Base-by-base conservation (phyloP, 192 early-diverging fungal species). In the Chytriomyces hyalinus region DNA sequence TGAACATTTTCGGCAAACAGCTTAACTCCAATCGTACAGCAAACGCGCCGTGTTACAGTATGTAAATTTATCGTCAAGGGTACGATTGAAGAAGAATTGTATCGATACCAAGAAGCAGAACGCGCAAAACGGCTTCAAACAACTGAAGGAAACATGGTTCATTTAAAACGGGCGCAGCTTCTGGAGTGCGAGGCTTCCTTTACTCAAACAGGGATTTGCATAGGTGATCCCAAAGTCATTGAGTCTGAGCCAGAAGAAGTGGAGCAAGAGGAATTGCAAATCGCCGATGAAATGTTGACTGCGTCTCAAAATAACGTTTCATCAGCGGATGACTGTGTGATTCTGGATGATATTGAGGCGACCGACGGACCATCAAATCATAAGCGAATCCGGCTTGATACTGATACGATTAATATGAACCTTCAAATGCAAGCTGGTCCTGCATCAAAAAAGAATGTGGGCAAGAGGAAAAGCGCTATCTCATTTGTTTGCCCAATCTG, bases 51-150 rank as follows among this genome's bases (percentile, higher is more conserved):
- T 20, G 71, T 73, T 62, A 10, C 20, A 9, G 71, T 73, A 1
- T 60, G 24, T 17, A 73, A 73, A 57, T 73, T 73, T 47, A 48
- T 73, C n/a, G 71, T 73, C 6, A 10, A n/a, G 43, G 71, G 59
- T 13, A 73, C 71, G 8, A 73, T 73, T 73, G 71, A 73, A 26
- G 71, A 73, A 61, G 71, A 73, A n/a, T 26, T 73, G 43, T 73
- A 73, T 48, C 4, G 71, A 20, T 73, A 62, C 71, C 71, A 73
- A 62, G 71, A 73, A 61, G 53, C 43, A 9, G 71, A 73, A 57
- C 50, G 71, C 13, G 49, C 45, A 44, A 73, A 73, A 60, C 53
- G 71, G 10, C 9, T 46, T 22, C 9, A 7, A 28, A 17, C 28
- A 11, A 28, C 68, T 28, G 71, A 73, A 73, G 71, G 71, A 60